Evolutionary conservation across 2,329 filamentous ascomycete species (phyloP), one percentile per base, ranked within the genome.

Genomic region (Colletotrichum sp.): DNA sequence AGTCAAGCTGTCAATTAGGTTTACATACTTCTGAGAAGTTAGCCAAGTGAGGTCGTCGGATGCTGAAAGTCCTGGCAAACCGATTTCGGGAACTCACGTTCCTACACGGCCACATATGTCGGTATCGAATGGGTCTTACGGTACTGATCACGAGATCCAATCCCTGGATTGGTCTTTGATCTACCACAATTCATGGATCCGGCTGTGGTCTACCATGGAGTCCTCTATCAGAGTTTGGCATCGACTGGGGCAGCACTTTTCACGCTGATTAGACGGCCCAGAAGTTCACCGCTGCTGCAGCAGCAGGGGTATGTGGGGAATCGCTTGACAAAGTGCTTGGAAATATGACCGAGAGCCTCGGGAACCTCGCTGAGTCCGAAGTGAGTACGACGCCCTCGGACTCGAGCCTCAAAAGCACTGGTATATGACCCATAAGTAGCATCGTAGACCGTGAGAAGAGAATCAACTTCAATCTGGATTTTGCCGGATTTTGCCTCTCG

Each of bases 401-500:
- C 2, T 49, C n/a, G n/a, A 49, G n/a, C 10, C n/a, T n/a, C 44
- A 6, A 0, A 6, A 49, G 44, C 44, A 6, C 15, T 26, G 26
- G 5, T 1, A 26, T 26, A 26, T 6, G 26, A 2, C 26, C 1
- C 1, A 26, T 26, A 26, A 26, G 26, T 26, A 26, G 26, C 26
- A 26, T 26, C 26, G 26, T 6, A 2, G 5, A 26, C 5, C 5
- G 26, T 26, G 5, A 26, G 26, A 26, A 5, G 5, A 26, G 24
- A 26, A 26, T 26, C 26, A 36, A 36, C 13, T 36, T 16, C 0
- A 36, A 36, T 0, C 0, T 2, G 0, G 3, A 36, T 36, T 16
- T 36, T 5, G 15, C 34, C 34, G 32, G 28, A 30, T 26, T 26
- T 26, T 26, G 26, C 26, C 26, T 26, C 1, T 26, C 1, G 26